Evolutionary conservation across 2,329 filamentous ascomycete genomes (phyloP).

Genomic region (Fusarium mundagurra): DNA sequence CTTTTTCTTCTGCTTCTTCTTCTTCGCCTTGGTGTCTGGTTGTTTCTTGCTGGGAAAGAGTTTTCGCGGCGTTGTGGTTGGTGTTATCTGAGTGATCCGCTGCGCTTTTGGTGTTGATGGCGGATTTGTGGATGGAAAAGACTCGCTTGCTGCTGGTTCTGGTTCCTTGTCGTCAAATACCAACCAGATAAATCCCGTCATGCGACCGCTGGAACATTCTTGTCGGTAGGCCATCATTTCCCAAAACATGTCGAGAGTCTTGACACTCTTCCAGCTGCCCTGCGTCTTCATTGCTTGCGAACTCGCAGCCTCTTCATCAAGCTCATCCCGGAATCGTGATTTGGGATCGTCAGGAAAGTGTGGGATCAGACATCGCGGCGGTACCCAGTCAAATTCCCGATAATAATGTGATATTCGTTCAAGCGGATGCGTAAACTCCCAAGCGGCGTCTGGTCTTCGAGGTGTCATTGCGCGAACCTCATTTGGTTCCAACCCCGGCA

Average conservation of each 20-base stretch:
- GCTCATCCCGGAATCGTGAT: constrained; percentile 84
- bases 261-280: constrained; percentile 85
- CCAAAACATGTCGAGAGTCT: constrained; percentile 92
- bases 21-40: constrained; percentile 2
- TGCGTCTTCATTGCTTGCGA: constrained; percentile 62
- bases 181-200: constrained; percentile 96
- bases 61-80: constrained; percentile 48
- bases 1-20: constrained; percentile 53
- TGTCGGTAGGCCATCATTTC: constrained; percentile 98
- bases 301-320: constrained; percentile 82
- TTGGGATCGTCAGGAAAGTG: constrained; percentile 97
- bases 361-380: constrained; percentile 85
- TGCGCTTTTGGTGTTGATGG: constrained; percentile 50
- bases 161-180: constrained; percentile 71
- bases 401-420: constrained; percentile 70
- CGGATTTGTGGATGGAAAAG: constrained; percentile 39
- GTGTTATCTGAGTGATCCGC: constrained; percentile 38
- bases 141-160: constrained; percentile 17
- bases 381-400: constrained; percentile 67
- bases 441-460: constrained; percentile 57
- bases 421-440: constrained; percentile 79
- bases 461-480: constrained; percentile 86
- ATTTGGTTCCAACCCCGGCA: constrained; percentile 85
- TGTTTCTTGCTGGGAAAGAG: constrained; percentile 44
- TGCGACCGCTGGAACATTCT: constrained; percentile 90